Evolutionary conservation across 2,329 filamentous ascomycete species (phyloP).

Genomic region (Dothidotthia symphoricarpi): DNA sequence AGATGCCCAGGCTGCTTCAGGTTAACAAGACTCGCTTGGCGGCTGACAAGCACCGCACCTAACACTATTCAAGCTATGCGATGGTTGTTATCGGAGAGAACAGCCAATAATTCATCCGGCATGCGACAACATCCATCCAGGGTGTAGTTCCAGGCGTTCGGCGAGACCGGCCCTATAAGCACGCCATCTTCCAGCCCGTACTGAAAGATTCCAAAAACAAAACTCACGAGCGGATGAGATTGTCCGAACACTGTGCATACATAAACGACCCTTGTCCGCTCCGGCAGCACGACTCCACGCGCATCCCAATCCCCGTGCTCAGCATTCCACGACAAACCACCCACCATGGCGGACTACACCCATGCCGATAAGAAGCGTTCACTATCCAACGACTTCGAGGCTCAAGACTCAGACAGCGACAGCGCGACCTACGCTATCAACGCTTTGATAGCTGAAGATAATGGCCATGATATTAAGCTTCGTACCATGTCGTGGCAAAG

Average conservation of each 20-base stretch:
- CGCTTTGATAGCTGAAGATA: conserved; percentile 35
- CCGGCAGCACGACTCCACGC: no score
- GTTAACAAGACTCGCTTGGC: conserved; percentile 14
- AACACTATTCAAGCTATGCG: conserved; percentile 4
- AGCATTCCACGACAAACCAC: no score
- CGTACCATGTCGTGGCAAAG: conserved; percentile 52
- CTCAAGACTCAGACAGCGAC: conserved; percentile 13
- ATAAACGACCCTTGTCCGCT: no score
- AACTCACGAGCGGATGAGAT: no score
- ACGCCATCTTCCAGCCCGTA: conserved; percentile 10
- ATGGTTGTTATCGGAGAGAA: neutral
- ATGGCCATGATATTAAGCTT: conserved; percentile 52
- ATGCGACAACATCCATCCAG: neutral
- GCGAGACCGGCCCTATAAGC: conserved; percentile 9
- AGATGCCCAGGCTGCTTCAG: conserved; percentile 1
- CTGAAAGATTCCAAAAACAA: no score
- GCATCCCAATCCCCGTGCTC: no score
- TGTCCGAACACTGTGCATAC: no score
- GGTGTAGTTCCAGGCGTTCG: conserved; percentile 6
- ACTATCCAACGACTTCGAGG: conserved; percentile 10
- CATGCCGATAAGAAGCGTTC: conserved; percentile 4
- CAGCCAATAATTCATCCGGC: conserved; percentile 7
- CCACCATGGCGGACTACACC: conserved; percentile 7
- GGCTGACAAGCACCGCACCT: conserved; percentile 9
- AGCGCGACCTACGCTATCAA: conserved; percentile 13